phyloP scores from a whole-genome alignment of 805 yeast genomes.

The Metschnikowia vanudenii region DNA sequence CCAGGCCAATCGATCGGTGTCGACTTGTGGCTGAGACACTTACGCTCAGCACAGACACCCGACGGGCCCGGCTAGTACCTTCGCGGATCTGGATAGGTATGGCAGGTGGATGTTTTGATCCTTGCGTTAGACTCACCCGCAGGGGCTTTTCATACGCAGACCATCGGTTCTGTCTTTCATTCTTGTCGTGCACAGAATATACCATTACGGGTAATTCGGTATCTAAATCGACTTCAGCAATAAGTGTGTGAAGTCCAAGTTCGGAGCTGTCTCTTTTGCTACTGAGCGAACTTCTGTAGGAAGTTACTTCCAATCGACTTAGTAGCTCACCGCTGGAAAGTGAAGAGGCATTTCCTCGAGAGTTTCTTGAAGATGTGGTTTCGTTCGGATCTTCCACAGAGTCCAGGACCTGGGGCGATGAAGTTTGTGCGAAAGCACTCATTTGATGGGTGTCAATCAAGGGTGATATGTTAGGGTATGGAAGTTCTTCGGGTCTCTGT shows the following conservation, averaged over 20 bases:
- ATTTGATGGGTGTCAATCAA: neutral
- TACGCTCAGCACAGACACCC: slow-evolving; percentile 5
- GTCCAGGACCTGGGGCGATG: slow-evolving; percentile 6
- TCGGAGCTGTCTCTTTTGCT: slow-evolving; percentile 4
- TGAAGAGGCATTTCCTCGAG: slow-evolving; percentile 7
- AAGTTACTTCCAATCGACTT: slow-evolving; percentile 7
- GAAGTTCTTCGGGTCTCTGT: slow-evolving; percentile 1
- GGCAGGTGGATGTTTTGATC: slow-evolving; percentile 4
- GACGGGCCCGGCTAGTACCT: slow-evolving; percentile 11
- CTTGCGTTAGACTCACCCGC: neutral
- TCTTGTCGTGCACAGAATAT: slow-evolving; percentile 30
- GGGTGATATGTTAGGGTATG: slow-evolving; percentile 6
- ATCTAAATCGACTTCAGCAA: slow-evolving; percentile 29
- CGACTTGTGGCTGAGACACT: neutral
- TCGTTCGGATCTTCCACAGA: neutral
- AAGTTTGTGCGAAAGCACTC: neutral
- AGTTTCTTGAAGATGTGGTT: neutral
- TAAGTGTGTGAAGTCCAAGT: slow-evolving; percentile 16
- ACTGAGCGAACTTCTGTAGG: neutral
- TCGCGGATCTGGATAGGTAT: slow-evolving; percentile 8
- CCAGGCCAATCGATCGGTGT: neutral
- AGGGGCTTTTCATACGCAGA: slow-evolving; percentile 9
- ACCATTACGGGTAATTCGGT: slow-evolving; percentile 30
- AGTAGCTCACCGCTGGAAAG: slow-evolving; percentile 24
- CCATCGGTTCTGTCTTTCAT: slow-evolving; percentile 6